Evolutionary conservation across 73 alveolate genomes (phyloP).

Genomic region (Tetrahymena malaccensis): DNA sequence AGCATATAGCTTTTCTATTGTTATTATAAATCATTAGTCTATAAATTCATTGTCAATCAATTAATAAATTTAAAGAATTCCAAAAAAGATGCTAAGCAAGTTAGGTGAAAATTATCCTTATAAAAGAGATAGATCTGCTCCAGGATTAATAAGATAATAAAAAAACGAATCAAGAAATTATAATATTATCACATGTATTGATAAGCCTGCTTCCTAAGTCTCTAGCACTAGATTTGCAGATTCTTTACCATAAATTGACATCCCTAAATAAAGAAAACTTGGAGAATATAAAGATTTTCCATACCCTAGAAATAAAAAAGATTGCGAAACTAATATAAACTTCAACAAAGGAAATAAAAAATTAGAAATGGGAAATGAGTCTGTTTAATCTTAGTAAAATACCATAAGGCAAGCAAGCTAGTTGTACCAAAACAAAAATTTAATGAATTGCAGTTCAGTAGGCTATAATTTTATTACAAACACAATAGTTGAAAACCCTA

Average conservation of each 20-base stretch:
- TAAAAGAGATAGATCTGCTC: not conserved
- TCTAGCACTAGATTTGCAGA: not conserved
- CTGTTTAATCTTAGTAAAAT: not conserved
- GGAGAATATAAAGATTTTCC: not conserved
- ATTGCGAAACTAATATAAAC: not conserved
- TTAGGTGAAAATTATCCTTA: not conserved
- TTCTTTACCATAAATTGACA: not conserved
- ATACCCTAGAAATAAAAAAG: not conserved
- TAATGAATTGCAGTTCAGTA: not conserved
- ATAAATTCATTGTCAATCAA: not conserved
- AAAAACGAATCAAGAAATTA: not conserved
- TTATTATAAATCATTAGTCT: not conserved
- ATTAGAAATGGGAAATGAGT: not conserved
- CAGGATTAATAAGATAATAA: not conserved
- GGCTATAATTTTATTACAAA: not conserved
- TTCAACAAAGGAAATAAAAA: not conserved
- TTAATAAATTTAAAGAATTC: not conserved
- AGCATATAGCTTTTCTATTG: not conserved
- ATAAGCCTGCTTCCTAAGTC: not conserved
- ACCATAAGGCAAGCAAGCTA: not conserved
- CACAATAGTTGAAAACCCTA: not conserved
- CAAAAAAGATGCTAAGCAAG: not conserved
- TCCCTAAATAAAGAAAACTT: not conserved
- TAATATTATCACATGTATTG: not conserved
- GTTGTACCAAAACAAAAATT: not conserved